phyloP scores from a whole-genome alignment of 164 flowering plant genomes.

The Santalum album region DNA sequence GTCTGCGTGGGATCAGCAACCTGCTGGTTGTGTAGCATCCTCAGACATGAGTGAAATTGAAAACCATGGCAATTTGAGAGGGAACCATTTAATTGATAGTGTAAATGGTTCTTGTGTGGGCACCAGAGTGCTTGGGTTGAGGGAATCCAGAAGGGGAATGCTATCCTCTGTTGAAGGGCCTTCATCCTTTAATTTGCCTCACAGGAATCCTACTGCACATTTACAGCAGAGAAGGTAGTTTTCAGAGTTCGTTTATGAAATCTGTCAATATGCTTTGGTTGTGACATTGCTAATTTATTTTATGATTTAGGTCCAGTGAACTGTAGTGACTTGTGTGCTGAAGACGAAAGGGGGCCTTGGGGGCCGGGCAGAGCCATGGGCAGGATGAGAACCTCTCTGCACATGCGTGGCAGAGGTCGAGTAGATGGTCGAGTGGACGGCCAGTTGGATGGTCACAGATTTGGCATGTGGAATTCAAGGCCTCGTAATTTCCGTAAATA shows the following conservation, averaged over 20 bases:
- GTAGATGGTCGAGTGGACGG: too few species aligned
- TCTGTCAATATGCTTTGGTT: neutral
- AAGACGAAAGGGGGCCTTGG: slow-evolving; percentile 15
- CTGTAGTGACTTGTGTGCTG: slow-evolving; percentile 10
- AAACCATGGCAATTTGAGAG: slow-evolving; percentile 8
- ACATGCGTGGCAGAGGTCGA: slow-evolving; percentile 23
- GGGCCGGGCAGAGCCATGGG: slow-evolving; percentile 17
- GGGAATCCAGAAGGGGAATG: slow-evolving; percentile 11
- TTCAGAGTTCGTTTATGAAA: slow-evolving; percentile 1
- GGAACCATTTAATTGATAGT: slow-evolving; percentile 3
- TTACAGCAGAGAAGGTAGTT: slow-evolving; percentile 20
- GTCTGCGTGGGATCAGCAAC: slow-evolving; percentile 24
- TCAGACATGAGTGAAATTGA: slow-evolving; percentile 6
- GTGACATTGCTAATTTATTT: slow-evolving; percentile 1
- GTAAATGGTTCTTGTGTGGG: slow-evolving; percentile 10
- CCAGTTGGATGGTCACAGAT: slow-evolving; percentile 10
- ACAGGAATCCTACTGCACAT: slow-evolving; percentile 14
- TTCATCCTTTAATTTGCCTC: slow-evolving; percentile 7
- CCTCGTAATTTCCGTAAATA: slow-evolving; percentile 15
- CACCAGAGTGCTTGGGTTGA: slow-evolving; percentile 10
- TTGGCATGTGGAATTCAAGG: slow-evolving; percentile 19
- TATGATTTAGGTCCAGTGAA: slow-evolving; percentile 21
- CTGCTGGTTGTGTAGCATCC: slow-evolving; percentile 13
- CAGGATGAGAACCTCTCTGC: slow-evolving; percentile 20
- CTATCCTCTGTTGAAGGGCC: slow-evolving; percentile 19